A percentile compares a stretch with the other conserved stretches of the same genome.
phyloP scores from a whole-genome alignment of 371 early-diverging fungal genomes.

The Mucor racemosus region DNA sequence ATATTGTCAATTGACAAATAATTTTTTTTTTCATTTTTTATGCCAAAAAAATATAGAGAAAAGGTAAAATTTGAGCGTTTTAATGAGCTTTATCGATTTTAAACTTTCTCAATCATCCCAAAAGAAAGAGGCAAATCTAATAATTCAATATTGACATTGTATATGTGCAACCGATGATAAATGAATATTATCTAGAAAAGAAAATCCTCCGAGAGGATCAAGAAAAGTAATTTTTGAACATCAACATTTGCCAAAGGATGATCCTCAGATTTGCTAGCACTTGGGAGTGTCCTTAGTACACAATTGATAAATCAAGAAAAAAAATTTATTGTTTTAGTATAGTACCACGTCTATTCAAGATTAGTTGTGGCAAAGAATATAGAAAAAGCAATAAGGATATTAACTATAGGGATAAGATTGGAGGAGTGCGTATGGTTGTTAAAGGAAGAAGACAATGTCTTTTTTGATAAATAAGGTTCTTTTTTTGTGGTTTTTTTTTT shows the following conservation, averaged over 20 bases:
- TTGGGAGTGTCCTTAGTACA: background rate
- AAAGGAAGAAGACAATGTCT: background rate
- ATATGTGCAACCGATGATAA: too few relatives aligned
- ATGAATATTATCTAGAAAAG: too few relatives aligned
- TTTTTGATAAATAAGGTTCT: background rate
- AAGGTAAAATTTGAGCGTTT: too few relatives aligned
- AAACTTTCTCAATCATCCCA: too few relatives aligned
- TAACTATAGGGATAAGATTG: background rate
- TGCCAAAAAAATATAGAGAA: too few relatives aligned
- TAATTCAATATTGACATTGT: too few relatives aligned
- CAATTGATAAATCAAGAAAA: background rate
- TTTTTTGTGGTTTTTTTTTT: background rate
- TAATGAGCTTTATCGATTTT: too few relatives aligned
- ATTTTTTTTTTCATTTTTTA: too few relatives aligned
- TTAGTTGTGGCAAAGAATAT: background rate
- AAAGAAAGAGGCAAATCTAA: too few relatives aligned
- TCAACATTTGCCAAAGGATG: too few relatives aligned
- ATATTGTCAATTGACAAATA: too few relatives aligned
- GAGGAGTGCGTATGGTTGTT: background rate
- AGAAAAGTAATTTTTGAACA: background rate
- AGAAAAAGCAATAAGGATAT: background rate
- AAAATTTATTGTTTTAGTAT: background rate
- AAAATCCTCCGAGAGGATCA: background rate
- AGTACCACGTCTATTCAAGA: conserved; percentile 1
- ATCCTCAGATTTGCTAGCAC: too few relatives aligned